Evolutionary conservation across 306 rosid genomes (phyloP).

Genomic region (Rosa rugosa): DNA sequence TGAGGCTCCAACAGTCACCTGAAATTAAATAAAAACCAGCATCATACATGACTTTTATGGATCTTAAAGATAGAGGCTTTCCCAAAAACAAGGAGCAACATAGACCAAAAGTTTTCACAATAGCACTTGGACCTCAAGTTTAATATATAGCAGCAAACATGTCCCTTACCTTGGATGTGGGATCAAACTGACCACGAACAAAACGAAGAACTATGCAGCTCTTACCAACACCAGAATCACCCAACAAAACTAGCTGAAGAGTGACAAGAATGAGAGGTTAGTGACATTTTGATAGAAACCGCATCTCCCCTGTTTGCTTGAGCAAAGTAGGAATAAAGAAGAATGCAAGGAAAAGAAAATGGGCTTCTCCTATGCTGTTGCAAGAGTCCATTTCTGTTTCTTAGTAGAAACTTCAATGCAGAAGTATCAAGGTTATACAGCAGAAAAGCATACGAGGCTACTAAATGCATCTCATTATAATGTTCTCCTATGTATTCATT

Average conservation of each 20-base stretch:
- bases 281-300: constrained; percentile 2
- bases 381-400: neutral
- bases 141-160: constrained; percentile 16
- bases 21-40: constrained; percentile 25
- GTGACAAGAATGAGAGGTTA: constrained; percentile 27
- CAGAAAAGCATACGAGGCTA: neutral
- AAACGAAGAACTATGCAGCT: constrained; percentile 98
- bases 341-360: neutral
- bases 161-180: constrained; percentile 84
- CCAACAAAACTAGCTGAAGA: constrained; percentile 86
- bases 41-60: neutral
- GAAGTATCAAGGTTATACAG: neutral
- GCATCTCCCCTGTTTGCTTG: too few relatives aligned
- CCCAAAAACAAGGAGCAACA: constrained; percentile 4
- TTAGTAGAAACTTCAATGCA: neutral
- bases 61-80: neutral
- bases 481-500: neutral
- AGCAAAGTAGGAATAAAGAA: neutral
- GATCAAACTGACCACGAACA: constrained; percentile 99
- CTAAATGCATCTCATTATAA: constrained; percentile 5
- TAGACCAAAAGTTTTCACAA: neutral
- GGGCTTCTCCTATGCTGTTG: neutral
- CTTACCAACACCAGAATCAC: constrained; percentile 99
- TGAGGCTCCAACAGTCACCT: constrained; percentile 99
- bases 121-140: neutral